phyloP scores from a whole-genome alignment of 2,329 filamentous ascomycete genomes.

The Rosellinia necatrix region DNA sequence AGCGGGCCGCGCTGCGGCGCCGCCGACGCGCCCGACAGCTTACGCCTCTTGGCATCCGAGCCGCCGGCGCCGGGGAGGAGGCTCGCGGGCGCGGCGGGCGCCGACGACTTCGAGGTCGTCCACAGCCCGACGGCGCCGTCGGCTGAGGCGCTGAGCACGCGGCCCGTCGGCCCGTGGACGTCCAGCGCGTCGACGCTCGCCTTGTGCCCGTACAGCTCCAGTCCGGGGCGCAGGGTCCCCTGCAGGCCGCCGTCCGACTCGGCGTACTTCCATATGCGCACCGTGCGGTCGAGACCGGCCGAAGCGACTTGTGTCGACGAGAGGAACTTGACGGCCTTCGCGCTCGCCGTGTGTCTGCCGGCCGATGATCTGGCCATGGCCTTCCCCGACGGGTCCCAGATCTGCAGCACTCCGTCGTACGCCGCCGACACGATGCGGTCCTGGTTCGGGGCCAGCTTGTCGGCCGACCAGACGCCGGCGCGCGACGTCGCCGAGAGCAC shows the following conservation, averaged over 20 bases:
- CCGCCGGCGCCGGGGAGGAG: constrained; percentile 70
- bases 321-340: constrained; percentile 85
- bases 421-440: constrained; percentile 86
- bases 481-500: constrained; percentile 71
- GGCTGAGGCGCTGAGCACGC: constrained; percentile 82
- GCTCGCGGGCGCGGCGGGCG: constrained; percentile 71
- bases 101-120: constrained; percentile 77
- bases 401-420: constrained; percentile 84
- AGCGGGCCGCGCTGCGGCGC: constrained; percentile 79
- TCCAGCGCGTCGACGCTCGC: constrained; percentile 75
- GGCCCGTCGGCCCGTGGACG: constrained; percentile 72
- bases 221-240: constrained; percentile 68
- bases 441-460: constrained; percentile 57
- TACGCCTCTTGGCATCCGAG: constrained; percentile 74
- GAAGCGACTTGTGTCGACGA: constrained; percentile 80
- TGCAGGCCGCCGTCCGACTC: constrained; percentile 66
- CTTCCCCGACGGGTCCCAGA: constrained; percentile 91
- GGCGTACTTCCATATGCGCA: constrained; percentile 87
- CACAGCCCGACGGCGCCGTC: constrained; percentile 89
- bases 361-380: constrained; percentile 77
- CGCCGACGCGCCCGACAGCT: constrained; percentile 60
- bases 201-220: constrained; percentile 85
- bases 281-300: constrained; percentile 79
- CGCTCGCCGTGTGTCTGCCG: constrained; percentile 66
- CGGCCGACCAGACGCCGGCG: constrained; percentile 61